These are phyloP conservation scores for Amanita rubescens DNA, from an alignment of 768 basidiomycete species.

Conservation along the genomic window DNA sequence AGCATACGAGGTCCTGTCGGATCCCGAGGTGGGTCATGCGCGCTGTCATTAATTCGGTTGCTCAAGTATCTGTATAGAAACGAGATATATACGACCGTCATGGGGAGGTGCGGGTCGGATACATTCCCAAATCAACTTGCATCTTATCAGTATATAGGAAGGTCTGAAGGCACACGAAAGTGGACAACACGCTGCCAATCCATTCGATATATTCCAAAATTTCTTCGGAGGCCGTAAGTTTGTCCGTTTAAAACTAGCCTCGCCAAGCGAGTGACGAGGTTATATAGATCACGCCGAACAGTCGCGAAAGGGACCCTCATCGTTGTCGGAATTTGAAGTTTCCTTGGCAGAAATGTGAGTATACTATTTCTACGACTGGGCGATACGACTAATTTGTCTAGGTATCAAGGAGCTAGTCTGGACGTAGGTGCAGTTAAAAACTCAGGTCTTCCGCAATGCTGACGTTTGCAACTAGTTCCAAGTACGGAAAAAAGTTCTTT, in stretches of 20 bases:
- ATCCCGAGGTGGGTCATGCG: constrained; percentile 54
- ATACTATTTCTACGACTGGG: background rate
- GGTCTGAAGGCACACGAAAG: constrained; percentile 89
- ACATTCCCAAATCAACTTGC: background rate
- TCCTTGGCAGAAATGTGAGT: constrained; percentile 76
- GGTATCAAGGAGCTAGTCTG: constrained; percentile 80
- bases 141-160: constrained; percentile 41
- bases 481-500: constrained; percentile 86
- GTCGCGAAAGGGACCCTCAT: constrained; percentile 67
- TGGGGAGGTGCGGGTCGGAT: constrained; percentile 58
- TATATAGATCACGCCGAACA: constrained; percentile 49
- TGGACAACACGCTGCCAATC: constrained; percentile 72
- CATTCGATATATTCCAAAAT: constrained; percentile 89
- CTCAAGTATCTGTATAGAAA: constrained; percentile 46
- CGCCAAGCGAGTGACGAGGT: background rate
- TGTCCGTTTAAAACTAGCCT: background rate
- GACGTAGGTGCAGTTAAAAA: constrained; percentile 48
- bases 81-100: constrained; percentile 89
- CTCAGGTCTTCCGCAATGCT: constrained; percentile 4
- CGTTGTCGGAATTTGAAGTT: constrained; percentile 79
- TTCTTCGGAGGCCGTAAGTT: constrained; percentile 84
- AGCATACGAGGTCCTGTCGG: constrained; percentile 96
- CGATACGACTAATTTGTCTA: constrained; percentile 19
- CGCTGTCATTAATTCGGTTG: background rate
- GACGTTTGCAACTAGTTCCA: constrained; percentile 56